Conservation (phyloP, 768 basidiomycete species). For the Phylloporus sp. region DNA sequence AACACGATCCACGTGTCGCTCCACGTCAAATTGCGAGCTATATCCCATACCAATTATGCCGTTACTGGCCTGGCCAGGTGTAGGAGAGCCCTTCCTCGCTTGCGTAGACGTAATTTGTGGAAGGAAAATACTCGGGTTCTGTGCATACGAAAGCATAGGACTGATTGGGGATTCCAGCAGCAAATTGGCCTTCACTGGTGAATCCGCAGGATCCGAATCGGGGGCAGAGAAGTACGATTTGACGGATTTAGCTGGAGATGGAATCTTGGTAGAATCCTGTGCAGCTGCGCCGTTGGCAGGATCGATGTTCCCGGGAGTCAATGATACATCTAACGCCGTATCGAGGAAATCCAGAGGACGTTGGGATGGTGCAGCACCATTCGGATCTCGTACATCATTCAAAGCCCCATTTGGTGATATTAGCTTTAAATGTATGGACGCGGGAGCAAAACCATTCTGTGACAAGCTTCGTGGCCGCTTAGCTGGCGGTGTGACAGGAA, state of each 20-base stretch:
- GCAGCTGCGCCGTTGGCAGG: not conserved
- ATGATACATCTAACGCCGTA: not conserved
- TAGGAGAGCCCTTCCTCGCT: conserved; percentile 14
- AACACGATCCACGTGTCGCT: conserved; percentile 50
- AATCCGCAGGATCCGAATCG: conserved; percentile 31
- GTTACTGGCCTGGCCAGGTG: conserved; percentile 17
- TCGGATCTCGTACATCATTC: conserved; percentile 1
- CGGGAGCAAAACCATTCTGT: conserved; percentile 1
- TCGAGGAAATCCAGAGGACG: not conserved
- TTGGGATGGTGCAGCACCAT: not conserved
- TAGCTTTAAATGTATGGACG: not conserved
- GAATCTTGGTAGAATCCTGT: conserved; percentile 10
- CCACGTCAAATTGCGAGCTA: conserved; percentile 58
- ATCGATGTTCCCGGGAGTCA: conserved; percentile 5
- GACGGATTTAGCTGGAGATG: conserved; percentile 31
- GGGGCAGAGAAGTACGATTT: conserved; percentile 38
- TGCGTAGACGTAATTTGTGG: conserved; percentile 39
- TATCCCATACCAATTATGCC: conserved; percentile 40
- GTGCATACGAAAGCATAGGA: conserved; percentile 34
- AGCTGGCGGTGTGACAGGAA: conserved; percentile 20
- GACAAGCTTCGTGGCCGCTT: conserved; percentile 19
- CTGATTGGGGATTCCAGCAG: conserved; percentile 34
- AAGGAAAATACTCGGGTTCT: conserved; percentile 33
- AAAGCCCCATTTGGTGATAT: conserved; percentile 9
- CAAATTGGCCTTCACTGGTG: conserved; percentile 23